Evolutionary conservation across 2,329 filamentous ascomycete species (phyloP), one percentile per base, ranked within the genome.

Genomic region (Lizonia empirigonia): DNA sequence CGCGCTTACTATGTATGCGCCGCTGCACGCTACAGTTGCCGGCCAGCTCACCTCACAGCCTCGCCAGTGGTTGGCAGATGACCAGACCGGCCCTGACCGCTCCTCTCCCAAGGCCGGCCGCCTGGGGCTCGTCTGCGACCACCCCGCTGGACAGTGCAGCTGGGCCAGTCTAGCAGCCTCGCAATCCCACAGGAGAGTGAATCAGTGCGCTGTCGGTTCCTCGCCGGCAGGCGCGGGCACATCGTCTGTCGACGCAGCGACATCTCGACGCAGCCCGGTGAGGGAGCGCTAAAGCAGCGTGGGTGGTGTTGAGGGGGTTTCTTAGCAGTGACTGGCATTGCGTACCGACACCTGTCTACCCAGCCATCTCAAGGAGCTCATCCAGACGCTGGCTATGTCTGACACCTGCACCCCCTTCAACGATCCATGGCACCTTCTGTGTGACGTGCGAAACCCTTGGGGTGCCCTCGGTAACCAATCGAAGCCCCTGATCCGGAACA

Each of bases 71-170:
- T 52, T 58, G 56, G 44, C 53, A 42, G 40, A 59, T 66, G 59
- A 64, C 57, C 61, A 39, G 50, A 45, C 46, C 35, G 23, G 40
- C 59, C 56, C 55, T 65, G 62, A 64, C 62, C 63, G 62, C 63
- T 62, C 55, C 55, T 60, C 57, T n/a, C 55, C 56, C 53, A 49
- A 30, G 13, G 5, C 27, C 54, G 44, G 47, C 39, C 26, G 46
- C 50, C 44, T 40, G 40, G 48, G 19, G 38, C 37, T 37, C 56
- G 50, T 38, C 55, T 59, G 47, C 36, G 36, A 50, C 45, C 40
- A 44, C 42, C 35, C 45, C 56, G 42, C 51, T 33, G 42, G 45
- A 50, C 56, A 44, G 40, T 32, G 44, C 45, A 22, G 24, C 13
- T n/a, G n/a, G n/a, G 26, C 12, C 49, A 47, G 53, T 40, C 39